Conservation (phyloP, 1,284 basidiomycete species). For the Lentinula novae-zelandiae region DNA sequence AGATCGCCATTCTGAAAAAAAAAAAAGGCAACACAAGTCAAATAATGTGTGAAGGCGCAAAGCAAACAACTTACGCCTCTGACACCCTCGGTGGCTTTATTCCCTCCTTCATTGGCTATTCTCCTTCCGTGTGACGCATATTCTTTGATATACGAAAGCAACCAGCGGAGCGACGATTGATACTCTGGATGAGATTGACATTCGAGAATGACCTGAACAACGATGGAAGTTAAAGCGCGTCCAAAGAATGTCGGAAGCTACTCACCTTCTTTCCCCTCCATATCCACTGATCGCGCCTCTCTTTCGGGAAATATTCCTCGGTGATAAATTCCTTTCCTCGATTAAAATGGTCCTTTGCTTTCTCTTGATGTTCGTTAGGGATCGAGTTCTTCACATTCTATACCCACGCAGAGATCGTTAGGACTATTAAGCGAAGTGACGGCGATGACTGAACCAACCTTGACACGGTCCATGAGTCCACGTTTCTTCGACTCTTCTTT, state of each 20-base stretch:
- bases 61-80: constrained; percentile 23
- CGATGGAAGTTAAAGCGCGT: no score
- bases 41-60: neutral
- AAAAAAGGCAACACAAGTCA: no score
- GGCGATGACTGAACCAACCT: constrained; percentile 19
- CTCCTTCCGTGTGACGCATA: constrained; percentile 69
- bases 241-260: neutral
- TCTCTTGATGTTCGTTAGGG: constrained; percentile 61
- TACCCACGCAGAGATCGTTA: constrained; percentile 22
- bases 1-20: constrained; percentile 48
- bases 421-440: constrained; percentile 9
- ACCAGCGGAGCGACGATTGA: constrained; percentile 78
- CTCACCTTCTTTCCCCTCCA: constrained; percentile 73
- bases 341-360: constrained; percentile 46
- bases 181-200: constrained; percentile 93
- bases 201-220: constrained; percentile 71
- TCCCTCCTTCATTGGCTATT: constrained; percentile 36
- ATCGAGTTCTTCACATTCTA: constrained; percentile 20
- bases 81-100: constrained; percentile 18
- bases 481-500: constrained; percentile 37
- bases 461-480: constrained; percentile 46
- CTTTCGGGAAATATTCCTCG: constrained; percentile 85
- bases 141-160: constrained; percentile 68
- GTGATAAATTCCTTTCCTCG: constrained; percentile 62
- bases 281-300: constrained; percentile 81